phyloP scores from a whole-genome alignment of 228 moss, liverwort and hornwort genomes.

The Sphagnum magellanicum region DNA sequence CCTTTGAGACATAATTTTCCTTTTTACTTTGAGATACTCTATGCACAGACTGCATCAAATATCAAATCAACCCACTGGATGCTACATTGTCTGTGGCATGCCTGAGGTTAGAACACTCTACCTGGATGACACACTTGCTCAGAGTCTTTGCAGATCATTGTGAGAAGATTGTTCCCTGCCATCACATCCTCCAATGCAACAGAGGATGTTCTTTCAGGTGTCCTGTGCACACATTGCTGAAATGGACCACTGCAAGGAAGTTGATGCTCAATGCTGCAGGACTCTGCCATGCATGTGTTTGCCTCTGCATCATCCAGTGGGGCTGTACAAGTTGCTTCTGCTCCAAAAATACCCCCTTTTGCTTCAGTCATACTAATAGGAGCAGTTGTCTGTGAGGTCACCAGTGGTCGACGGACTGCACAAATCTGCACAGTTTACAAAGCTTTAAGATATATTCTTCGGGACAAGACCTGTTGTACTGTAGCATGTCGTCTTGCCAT shows the following conservation, averaged over 20 bases:
- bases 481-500: too few relatives aligned
- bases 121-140: constrained; percentile 34
- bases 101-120: not conserved
- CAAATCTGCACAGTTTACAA: constrained; percentile 21
- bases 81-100: too few relatives aligned
- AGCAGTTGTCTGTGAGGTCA: too few relatives aligned
- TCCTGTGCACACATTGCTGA: constrained; percentile 24
- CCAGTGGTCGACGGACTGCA: not conserved
- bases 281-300: constrained; percentile 17
- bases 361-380: too few relatives aligned
- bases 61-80: too few relatives aligned
- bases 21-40: too few relatives aligned
- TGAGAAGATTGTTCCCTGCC: constrained; percentile 28
- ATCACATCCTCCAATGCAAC: constrained; percentile 34
- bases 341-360: constrained; percentile 12
- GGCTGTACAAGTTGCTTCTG: constrained; percentile 23
- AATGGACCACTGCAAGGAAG: constrained; percentile 30
- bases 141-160: constrained; percentile 25
- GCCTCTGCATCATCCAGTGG: constrained; percentile 22
- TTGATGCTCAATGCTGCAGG: constrained; percentile 34
- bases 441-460: too few relatives aligned
- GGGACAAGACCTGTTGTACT: too few relatives aligned
- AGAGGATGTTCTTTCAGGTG: constrained; percentile 16
- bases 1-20: too few relatives aligned
- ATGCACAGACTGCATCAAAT: too few relatives aligned